phyloP scores from a whole-genome alignment of 768 basidiomycete species.

The Botryobasidium botryosum region DNA sequence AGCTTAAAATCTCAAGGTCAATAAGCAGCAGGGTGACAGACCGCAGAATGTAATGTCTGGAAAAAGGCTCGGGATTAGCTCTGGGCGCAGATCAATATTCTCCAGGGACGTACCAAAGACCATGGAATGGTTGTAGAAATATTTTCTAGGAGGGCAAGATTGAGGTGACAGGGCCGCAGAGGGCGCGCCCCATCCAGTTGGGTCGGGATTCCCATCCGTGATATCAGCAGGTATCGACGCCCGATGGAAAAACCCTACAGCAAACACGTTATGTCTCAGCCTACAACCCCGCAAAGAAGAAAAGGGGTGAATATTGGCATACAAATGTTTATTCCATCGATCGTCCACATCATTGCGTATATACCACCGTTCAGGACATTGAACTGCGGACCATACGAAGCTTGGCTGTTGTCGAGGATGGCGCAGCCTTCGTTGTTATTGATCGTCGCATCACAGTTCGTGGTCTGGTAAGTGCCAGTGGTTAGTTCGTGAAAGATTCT shows the following conservation, averaged over 20 bases:
- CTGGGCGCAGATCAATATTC: neutral
- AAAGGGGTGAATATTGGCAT: constrained; percentile 8
- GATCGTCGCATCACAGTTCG: constrained; percentile 12
- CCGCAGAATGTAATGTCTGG: constrained; percentile 27
- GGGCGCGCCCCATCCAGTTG: constrained; percentile 28
- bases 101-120: constrained; percentile 19
- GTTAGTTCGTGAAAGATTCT: too few species aligned
- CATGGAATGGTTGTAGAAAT: constrained; percentile 25
- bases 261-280: neutral
- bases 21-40: too few species aligned
- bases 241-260: constrained; percentile 22
- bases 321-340: constrained; percentile 30
- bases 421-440: constrained; percentile 28
- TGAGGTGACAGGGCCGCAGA: constrained; percentile 23
- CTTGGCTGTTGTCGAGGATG: constrained; percentile 19
- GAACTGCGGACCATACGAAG: constrained; percentile 28
- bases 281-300: neutral
- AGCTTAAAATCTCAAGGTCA: too few species aligned
- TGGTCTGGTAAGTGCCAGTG: too few species aligned
- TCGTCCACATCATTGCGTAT: constrained; percentile 27
- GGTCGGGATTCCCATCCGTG: constrained; percentile 20
- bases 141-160: constrained; percentile 21
- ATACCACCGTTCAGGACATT: constrained; percentile 30
- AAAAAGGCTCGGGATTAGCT: neutral
- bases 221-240: constrained; percentile 15